phyloP scores from a whole-genome alignment of 2,329 filamentous ascomycete species.

The Pseudogymnoascus sp. region DNA sequence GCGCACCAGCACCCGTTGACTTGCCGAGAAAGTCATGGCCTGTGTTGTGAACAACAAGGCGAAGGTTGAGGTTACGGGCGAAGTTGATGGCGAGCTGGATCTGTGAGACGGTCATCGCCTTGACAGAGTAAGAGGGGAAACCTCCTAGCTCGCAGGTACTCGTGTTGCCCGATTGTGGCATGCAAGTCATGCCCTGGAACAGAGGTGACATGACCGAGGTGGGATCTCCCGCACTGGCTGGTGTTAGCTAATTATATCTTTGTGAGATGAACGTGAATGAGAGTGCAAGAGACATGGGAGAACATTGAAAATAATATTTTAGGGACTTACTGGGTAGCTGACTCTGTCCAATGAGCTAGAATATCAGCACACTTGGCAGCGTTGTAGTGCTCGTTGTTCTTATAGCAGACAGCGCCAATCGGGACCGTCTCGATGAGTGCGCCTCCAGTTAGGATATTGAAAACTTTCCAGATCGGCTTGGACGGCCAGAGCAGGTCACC shows the following conservation, averaged over 20 bases:
- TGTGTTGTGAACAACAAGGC: slow-evolving; percentile 36
- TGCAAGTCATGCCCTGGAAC: slow-evolving; percentile 36
- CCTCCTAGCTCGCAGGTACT: slow-evolving; percentile 4
- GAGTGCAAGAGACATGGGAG: slow-evolving; percentile 21
- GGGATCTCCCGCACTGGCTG: slow-evolving; percentile 29
- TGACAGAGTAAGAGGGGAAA: slow-evolving; percentile 24
- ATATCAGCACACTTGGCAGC: slow-evolving; percentile 16
- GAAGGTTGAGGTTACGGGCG: slow-evolving; percentile 33
- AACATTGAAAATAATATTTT: slow-evolving; percentile 12
- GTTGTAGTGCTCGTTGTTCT: slow-evolving; percentile 11
- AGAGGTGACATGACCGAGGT: slow-evolving; percentile 41
- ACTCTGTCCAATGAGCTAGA: slow-evolving; percentile 26
- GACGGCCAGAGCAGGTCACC: slow-evolving; percentile 39
- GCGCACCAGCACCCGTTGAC: slow-evolving; percentile 38
- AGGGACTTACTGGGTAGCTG: slow-evolving; percentile 30
- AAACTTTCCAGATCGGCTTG: slow-evolving; percentile 35
- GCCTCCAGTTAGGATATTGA: slow-evolving; percentile 39
- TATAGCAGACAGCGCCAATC: slow-evolving; percentile 12
- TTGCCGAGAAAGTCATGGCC: slow-evolving; percentile 41
- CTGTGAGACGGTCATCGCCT: slow-evolving; percentile 33
- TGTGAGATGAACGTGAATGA: neutral
- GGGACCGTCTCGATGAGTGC: slow-evolving; percentile 32
- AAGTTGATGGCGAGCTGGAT: slow-evolving; percentile 39
- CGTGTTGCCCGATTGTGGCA: slow-evolving; percentile 22
- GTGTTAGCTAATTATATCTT: slow-evolving; percentile 25